Base-by-base conservation (phyloP, 1,284 basidiomycete species). In the Irpex rosettiformis region DNA sequence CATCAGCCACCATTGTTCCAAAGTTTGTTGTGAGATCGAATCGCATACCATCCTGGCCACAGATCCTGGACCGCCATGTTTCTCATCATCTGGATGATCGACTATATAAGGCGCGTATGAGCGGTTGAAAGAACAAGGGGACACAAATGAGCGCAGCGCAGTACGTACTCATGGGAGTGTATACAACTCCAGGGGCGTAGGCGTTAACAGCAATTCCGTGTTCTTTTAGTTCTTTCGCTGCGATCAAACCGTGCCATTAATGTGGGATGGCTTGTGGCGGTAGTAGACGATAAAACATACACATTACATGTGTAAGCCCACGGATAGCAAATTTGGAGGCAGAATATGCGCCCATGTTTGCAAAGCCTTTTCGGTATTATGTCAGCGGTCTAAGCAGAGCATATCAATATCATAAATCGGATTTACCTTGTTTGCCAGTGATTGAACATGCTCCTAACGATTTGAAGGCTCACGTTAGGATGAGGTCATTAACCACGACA, bases 261-360 rank as follows among this genome's bases (percentile, higher is more conserved):
- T 47, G 22, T 27, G 13, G 18, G 13, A 16, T 30, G 18, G 55
- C 3, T 54, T 22, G 10, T 8, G 33, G 5, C 33, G 24, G 21
- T 30, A 42, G 18, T 28, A 33, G 18, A 13, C 16, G 43, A n/a
- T 8, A n/a, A 18, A 11, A 56, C 63, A 7, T 37, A 63, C 64
- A 63, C 18, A 60, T 24, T 22, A 52, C 55, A 45, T 65, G 67
- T 53, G 69, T 72, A 49, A 72, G 59, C 2, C 67, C 65, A 29
- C 68, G 56, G 7, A 72, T 64, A 28, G 67, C 70, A 56, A 70
- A 70, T 57, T 72, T 72, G n/a, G 65, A 64, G 8, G 45, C 42
- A 59, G 57, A 61, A 54, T 66, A 66, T 18, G 64, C 58, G 3
- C 58, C 55, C n/a, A 60, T 30, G 13, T 27, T 21, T 2, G 45